A percentile compares a stretch with the other conserved stretches of the same genome.
phyloP scores from a whole-genome alignment of 2,329 filamentous ascomycete species.

The Emmonsiellopsis sp. region DNA sequence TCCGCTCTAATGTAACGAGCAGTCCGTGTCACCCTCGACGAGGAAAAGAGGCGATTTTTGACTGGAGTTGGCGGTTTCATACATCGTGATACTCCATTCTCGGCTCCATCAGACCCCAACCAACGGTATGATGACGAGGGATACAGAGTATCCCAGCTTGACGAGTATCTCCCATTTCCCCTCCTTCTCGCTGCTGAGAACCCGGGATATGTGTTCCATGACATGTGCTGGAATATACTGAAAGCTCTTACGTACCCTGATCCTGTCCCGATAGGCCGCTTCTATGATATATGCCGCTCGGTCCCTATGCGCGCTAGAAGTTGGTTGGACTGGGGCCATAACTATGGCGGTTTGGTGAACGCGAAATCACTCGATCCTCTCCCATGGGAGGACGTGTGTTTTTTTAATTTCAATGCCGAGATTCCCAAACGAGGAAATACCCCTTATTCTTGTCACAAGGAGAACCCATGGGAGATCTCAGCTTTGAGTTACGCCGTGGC shows the following conservation, averaged over 20 bases:
- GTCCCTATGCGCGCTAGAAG: constrained; percentile 8
- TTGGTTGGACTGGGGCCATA: constrained; percentile 13
- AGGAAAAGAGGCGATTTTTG: constrained; percentile 11
- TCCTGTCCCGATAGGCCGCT: constrained; percentile 9
- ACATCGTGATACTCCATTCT: not conserved
- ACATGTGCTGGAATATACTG: constrained; percentile 15
- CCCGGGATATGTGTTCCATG: constrained; percentile 15
- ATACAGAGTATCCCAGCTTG: constrained; percentile 4
- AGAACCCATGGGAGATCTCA: constrained; percentile 8
- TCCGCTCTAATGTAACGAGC: not conserved
- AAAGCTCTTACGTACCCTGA: constrained; percentile 8
- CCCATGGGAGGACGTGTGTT: constrained; percentile 11
- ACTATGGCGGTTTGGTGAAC: constrained; percentile 12
- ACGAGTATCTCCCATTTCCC: constrained; percentile 9
- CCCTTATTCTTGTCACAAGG: constrained; percentile 4
- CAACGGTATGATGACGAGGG: constrained; percentile 8
- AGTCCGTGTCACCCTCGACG: constrained; percentile 12
- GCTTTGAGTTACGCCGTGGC: constrained; percentile 6
- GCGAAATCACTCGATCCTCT: not conserved
- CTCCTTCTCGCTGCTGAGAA: constrained; percentile 1
- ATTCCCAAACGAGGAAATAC: constrained; percentile 3
- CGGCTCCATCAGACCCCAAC: constrained; percentile 6
- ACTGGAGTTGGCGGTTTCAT: constrained; percentile 11
- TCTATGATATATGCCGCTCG: constrained; percentile 17
- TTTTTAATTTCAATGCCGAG: constrained; percentile 4